phyloP scores from a whole-genome alignment of 2,329 filamentous ascomycete genomes.

The Fusarium penzigii region DNA sequence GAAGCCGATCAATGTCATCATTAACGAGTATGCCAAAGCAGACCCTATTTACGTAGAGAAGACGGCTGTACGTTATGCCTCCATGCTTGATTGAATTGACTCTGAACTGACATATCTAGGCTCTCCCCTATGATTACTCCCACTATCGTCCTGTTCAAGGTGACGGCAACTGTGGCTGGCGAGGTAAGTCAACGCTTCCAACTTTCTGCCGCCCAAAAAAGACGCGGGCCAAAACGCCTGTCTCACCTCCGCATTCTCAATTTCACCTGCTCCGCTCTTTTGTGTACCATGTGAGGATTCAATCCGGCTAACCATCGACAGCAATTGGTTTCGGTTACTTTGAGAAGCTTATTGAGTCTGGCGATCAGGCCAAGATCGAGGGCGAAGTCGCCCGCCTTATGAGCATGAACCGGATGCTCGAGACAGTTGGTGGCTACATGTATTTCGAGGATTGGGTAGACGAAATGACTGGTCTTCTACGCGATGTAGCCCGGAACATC shows the following conservation, averaged over 20 bases:
- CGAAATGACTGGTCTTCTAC: slow-evolving; percentile 69
- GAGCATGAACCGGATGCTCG: slow-evolving; percentile 70
- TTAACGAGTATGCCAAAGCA: slow-evolving; percentile 83
- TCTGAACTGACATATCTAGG: slow-evolving; percentile 49
- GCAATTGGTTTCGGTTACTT: slow-evolving; percentile 93
- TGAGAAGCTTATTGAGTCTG: slow-evolving; percentile 73
- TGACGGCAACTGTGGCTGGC: slow-evolving; percentile 96
- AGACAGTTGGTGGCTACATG: slow-evolving; percentile 69
- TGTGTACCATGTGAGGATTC: slow-evolving; percentile 7
- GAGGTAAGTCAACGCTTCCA: slow-evolving; percentile 65
- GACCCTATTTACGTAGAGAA: slow-evolving; percentile 85
- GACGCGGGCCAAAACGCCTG: slow-evolving; percentile 5
- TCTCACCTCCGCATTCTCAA: slow-evolving; percentile 6
- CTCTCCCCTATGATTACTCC: slow-evolving; percentile 79
- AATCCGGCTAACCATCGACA: slow-evolving; percentile 39
- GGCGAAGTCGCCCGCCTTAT: slow-evolving; percentile 73
- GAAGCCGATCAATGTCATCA: slow-evolving; percentile 74
- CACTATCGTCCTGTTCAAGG: slow-evolving; percentile 86
- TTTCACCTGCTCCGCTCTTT: slow-evolving; percentile 11
- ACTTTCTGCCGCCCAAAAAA: slow-evolving; percentile 7
- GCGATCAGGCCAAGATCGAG: slow-evolving; percentile 64
- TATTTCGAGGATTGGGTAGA: slow-evolving; percentile 81
- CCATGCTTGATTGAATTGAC: slow-evolving; percentile 1
- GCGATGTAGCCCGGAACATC: slow-evolving; percentile 60
- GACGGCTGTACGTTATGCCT: slow-evolving; percentile 67